Evolutionary conservation across 2,329 filamentous ascomycete genomes (phyloP).

Genomic region (Neopestalotiopsis rosae): DNA sequence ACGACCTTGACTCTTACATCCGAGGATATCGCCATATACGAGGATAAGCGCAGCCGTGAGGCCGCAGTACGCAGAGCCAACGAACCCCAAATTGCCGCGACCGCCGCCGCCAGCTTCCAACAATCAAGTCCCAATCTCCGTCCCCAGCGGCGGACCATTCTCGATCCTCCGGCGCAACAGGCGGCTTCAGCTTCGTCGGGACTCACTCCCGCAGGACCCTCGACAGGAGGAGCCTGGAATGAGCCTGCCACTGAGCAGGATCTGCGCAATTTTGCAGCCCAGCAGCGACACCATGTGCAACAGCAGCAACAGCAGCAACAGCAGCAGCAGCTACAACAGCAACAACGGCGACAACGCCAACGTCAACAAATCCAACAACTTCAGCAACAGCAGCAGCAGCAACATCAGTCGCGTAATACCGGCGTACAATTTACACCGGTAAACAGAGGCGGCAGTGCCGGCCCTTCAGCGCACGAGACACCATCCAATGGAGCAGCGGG

Average conservation of each 20-base stretch:
- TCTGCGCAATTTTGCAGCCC: neutral
- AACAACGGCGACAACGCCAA: neutral
- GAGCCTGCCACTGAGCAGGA: slow-evolving; percentile 3
- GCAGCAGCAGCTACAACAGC: slow-evolving; percentile 10
- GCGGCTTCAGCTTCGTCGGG: neutral
- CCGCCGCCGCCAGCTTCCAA: neutral
- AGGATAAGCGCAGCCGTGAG: slow-evolving; percentile 59
- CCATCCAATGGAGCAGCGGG: neutral
- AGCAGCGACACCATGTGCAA: neutral
- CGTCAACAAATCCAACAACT: neutral
- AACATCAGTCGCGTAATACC: neutral
- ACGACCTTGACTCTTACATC: slow-evolving; percentile 72
- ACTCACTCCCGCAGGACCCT: neutral
- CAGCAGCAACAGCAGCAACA: slow-evolving; percentile 7
- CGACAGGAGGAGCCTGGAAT: neutral
- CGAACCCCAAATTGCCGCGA: neutral
- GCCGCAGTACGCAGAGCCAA: neutral
- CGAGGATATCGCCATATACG: slow-evolving; percentile 74
- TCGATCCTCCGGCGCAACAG: slow-evolving; percentile 9
- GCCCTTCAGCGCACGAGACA: neutral
- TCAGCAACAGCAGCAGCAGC: neutral
- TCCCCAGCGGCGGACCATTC: slow-evolving; percentile 6
- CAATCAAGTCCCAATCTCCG: neutral
- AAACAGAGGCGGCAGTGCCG: neutral
- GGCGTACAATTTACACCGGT: neutral